phyloP scores from a whole-genome alignment of 1,284 basidiomycete species.

The Pholiota adiposa region DNA sequence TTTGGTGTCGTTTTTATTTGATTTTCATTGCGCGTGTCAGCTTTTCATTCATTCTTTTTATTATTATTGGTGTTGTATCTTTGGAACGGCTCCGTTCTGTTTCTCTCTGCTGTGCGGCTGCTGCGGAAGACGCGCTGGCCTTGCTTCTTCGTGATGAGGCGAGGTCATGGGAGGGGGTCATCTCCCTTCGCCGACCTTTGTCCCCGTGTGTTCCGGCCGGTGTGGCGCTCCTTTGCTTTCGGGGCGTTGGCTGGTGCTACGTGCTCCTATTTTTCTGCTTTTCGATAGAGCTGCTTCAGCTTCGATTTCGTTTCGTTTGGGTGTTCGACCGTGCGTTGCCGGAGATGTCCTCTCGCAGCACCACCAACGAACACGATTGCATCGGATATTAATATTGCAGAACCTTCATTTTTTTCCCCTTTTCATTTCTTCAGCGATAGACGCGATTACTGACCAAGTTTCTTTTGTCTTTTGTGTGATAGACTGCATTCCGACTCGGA shows the following conservation, averaged over 20 bases:
- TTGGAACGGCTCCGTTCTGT: background rate
- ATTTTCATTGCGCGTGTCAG: no score
- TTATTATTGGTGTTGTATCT: no score
- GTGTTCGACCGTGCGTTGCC: background rate
- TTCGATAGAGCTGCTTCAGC: background rate
- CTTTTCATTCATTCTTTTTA: no score
- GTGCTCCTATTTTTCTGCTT: background rate
- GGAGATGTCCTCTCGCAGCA: no score
- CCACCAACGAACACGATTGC: no score
- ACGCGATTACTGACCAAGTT: background rate
- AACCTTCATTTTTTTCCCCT: background rate
- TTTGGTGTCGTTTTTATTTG: background rate
- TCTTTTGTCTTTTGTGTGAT: background rate
- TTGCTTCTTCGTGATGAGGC: background rate
- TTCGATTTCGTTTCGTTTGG: no score
- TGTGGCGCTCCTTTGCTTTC: background rate
- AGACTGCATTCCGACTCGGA: constrained; percentile 1
- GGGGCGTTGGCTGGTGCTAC: background rate
- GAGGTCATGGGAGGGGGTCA: background rate
- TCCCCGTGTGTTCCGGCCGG: background rate
- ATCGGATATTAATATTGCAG: no score
- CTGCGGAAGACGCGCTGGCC: background rate
- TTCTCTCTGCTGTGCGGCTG: background rate
- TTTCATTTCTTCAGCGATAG: background rate
- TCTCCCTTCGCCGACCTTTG: no score